Evolutionary conservation across 129 eudicot genomes (phyloP).

Genomic region (Sambucus nigra): DNA sequence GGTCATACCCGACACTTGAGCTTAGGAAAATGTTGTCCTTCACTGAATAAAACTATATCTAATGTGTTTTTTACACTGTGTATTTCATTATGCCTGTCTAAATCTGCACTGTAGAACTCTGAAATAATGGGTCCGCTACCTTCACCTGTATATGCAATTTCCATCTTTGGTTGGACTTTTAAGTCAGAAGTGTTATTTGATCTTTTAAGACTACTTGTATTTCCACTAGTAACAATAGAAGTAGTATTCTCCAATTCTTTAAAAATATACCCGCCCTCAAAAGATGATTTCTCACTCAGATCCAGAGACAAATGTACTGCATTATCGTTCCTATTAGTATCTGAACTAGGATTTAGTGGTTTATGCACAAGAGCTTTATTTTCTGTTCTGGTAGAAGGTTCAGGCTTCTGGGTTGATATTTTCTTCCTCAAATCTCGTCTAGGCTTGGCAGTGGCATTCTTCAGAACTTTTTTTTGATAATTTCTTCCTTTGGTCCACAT

Average conservation of each 20-base stretch:
- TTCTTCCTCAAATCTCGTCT: too few species aligned
- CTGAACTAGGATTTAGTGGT: too few species aligned
- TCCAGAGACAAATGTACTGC: constrained; percentile 15
- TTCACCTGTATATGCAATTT: constrained; percentile 20
- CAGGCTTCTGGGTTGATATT: too few species aligned
- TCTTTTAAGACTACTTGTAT: constrained; percentile 42
- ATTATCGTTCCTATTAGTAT: too few species aligned
- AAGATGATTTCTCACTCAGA: constrained; percentile 19
- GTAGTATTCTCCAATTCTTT: constrained; percentile 19
- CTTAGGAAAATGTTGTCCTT: constrained; percentile 55
- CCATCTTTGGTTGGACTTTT: constrained; percentile 26
- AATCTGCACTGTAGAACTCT: constrained; percentile 59
- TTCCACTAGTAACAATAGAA: constrained; percentile 20
- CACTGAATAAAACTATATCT: constrained; percentile 38
- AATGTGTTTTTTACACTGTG: constrained; percentile 21
- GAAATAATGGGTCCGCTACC: constrained; percentile 53
- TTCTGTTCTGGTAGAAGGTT: too few species aligned
- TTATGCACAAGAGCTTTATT: too few species aligned
- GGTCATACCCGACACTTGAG: constrained; percentile 76
- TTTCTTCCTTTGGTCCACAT: too few species aligned
- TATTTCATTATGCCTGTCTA: constrained; percentile 23
- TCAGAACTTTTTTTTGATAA: too few species aligned
- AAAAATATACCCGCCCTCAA: constrained; percentile 13
- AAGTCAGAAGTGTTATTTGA: constrained; percentile 69
- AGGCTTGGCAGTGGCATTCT: too few species aligned